These are phyloP conservation scores for Pelomyxa schiedti DNA, from an alignment of 78 protist species.

Conservation along the genomic window DNA sequence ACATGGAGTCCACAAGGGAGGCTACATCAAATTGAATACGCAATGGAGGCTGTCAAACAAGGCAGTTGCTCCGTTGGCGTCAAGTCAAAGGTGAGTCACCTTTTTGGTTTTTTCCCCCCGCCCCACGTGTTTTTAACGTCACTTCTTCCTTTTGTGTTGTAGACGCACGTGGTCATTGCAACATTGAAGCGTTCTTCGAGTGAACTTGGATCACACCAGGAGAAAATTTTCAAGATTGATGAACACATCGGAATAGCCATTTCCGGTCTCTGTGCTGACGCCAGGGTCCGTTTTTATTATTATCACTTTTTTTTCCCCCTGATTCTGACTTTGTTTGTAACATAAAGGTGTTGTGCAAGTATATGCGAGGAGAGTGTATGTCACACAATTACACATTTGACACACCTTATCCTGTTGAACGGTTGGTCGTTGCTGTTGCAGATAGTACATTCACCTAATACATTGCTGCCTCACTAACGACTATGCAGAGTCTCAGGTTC, in stretches of 20 bases:
- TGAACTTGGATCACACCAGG: constrained; percentile 84
- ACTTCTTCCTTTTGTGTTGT: not conserved
- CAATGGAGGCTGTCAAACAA: constrained; percentile 96
- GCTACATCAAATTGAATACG: constrained; percentile 92
- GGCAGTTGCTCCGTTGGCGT: constrained; percentile 82
- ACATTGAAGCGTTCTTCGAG: constrained; percentile 67
- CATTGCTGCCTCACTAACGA: not conserved
- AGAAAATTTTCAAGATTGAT: constrained; percentile 82
- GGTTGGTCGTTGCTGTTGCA: constrained; percentile 70
- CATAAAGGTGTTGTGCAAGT: constrained; percentile 46
- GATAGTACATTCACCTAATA: constrained; percentile 45
- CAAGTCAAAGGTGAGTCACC: constrained; percentile 29
- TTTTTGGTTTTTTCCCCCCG: no score
- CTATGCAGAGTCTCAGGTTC: constrained; percentile 61
- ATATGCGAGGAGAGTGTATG: constrained; percentile 78
- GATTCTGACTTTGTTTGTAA: not conserved
- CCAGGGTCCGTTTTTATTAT: constrained; percentile 13
- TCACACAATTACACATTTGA: constrained; percentile 69
- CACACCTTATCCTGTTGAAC: constrained; percentile 54
- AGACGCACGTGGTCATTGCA: constrained; percentile 64
- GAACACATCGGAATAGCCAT: constrained; percentile 85
- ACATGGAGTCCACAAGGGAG: constrained; percentile 86
- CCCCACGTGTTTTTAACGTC: not conserved
- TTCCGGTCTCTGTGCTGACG: constrained; percentile 85
- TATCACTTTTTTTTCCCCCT: not conserved